A percentile compares a stretch with the other conserved stretches of the same genome.
phyloP scores from a whole-genome alignment of 495 filamentous ascomycete genomes.

The Terfezia claveryi region DNA sequence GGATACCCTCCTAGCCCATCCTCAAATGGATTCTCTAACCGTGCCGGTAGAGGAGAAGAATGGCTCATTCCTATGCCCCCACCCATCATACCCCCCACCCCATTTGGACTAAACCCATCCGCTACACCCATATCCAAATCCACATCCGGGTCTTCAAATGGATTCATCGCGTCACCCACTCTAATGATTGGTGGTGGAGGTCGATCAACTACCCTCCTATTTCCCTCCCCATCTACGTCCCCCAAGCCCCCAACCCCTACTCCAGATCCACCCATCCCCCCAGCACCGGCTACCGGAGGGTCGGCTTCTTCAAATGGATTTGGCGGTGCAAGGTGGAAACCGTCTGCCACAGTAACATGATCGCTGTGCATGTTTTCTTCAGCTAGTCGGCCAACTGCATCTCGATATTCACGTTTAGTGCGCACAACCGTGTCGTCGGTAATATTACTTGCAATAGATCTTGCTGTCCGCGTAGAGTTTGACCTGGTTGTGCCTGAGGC shows the following conservation, averaged over 20 bases:
- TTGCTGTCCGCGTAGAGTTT: neutral
- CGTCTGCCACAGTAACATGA: neutral
- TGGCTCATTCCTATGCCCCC: neutral
- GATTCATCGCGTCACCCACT: too few relatives aligned
- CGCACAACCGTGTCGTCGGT: neutral
- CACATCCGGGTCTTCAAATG: too few relatives aligned
- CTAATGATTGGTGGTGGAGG: too few relatives aligned
- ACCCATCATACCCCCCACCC: neutral
- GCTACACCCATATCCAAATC: too few relatives aligned
- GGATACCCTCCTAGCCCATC: neutral
- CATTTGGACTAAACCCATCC: too few relatives aligned
- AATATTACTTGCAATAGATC: neutral
- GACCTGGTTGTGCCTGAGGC: neutral
- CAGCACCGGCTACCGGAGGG: neutral
- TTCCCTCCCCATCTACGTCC: neutral
- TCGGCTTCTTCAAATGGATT: neutral
- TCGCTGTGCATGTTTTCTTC: neutral
- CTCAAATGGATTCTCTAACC: neutral
- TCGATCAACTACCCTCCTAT: neutral
- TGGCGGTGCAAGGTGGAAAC: neutral
- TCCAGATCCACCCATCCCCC: neutral
- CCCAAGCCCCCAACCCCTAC: neutral
- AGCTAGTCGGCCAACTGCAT: neutral
- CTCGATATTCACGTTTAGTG: neutral
- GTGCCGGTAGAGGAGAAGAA: too few relatives aligned